Base-by-base conservation (phyloP, 352 stramenopile species). In the Globisporangium radiosum region DNA sequence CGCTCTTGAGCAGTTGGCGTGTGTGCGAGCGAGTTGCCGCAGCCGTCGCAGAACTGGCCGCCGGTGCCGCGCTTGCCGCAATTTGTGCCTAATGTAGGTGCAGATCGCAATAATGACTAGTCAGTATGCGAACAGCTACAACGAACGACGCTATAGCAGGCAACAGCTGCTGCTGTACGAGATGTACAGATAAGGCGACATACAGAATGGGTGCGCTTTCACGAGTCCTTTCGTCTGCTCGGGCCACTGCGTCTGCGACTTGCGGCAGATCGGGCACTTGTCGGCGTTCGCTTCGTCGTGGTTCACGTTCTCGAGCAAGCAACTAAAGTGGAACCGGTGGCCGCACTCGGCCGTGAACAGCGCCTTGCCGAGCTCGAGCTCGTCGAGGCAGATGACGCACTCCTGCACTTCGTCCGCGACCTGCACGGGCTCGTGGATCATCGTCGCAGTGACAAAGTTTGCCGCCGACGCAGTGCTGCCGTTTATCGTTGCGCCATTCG, bases 231-330 rank as follows among this genome's bases (percentile, higher is more conserved):
- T 68, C 13, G 85, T 94, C 69, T 92, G 85, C 67, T 94, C 81
- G 43, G 85, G 85, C 85, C 85, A 94, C 57, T 92, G 77, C 43
- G 70, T 79, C 72, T 94, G 85, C 60, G 81, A 49, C 70, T 92
- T 88, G 65, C 85, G 81, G 75, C 85, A 94, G 63, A 94, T 94
- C 60, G 85, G 85, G 52, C 85, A 94, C 69, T 94, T 94, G 72
- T 92, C 84, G 54, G 80, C 78, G 63, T 94, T 94, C 37, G 82
- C 85, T 65, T 94, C 85, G 70, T 94, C 85, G 69, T 94, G 82
- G 69, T 94, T 94, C 39, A 94, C 81, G 65, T 94, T 94, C 75
- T 94, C 85, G 39, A 94, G 62, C 55, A 94, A 60, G 60, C 85
- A 94, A 40, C 72, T 86, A 62, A 94, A 94, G 66, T 94, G 85